Conservation (phyloP, 352 stramenopile species). For the Globisporangium mamillatum region DNA sequence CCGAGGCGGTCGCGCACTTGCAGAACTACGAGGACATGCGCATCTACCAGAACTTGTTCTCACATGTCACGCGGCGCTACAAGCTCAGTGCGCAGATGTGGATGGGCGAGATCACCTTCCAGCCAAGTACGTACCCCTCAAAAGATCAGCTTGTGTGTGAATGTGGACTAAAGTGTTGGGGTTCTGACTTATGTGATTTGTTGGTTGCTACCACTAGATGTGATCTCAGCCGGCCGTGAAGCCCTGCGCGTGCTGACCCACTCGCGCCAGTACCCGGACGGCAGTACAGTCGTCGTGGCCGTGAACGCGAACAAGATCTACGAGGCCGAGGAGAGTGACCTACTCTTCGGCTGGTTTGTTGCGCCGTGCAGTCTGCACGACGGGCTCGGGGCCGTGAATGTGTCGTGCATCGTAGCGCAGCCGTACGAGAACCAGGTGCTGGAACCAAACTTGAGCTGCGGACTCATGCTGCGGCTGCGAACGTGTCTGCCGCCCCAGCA, state of each 20-base stretch:
- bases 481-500: conserved; percentile 19
- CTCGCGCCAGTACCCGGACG: conserved; percentile 55
- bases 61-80: conserved; percentile 32
- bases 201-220: conserved; percentile 9
- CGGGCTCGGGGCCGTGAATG: conserved; percentile 33
- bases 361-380: conserved; percentile 35
- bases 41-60: conserved; percentile 56
- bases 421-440: conserved; percentile 25
- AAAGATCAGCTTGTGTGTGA: neutral
- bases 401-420: conserved; percentile 55
- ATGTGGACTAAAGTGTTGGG: neutral
- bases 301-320: conserved; percentile 23
- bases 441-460: conserved; percentile 41
- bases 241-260: conserved; percentile 40
- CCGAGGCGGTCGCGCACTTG: conserved; percentile 32
- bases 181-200: neutral
- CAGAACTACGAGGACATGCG: conserved; percentile 47
- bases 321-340: conserved; percentile 24
- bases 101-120: conserved; percentile 44
- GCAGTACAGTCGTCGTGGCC: conserved; percentile 52
- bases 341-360: conserved; percentile 65
- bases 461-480: conserved; percentile 47
- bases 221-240: conserved; percentile 13
- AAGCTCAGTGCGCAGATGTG: conserved; percentile 55
- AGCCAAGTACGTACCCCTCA: conserved; percentile 18